Percentiles rank a stretch among this genome's conserved stretches.
Conservation (phyloP, 805 yeast genomes). For the Ogataea nonfermentans region DNA sequence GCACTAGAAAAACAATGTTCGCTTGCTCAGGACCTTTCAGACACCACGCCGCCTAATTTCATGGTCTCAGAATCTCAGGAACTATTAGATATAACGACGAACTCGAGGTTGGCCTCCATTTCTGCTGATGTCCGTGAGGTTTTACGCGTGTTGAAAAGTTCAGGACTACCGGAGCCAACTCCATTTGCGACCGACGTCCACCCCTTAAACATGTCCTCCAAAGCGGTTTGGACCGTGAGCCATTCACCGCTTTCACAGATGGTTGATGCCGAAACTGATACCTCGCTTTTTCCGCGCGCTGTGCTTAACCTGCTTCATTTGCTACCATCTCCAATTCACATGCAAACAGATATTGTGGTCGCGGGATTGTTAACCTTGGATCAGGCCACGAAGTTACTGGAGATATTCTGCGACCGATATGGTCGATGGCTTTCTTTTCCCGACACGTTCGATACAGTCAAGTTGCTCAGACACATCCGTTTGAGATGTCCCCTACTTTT, state of each 20-base stretch:
- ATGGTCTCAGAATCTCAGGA: neutral
- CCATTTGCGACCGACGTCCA: neutral
- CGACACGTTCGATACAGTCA: slow-evolving; percentile 44
- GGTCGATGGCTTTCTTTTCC: slow-evolving; percentile 82
- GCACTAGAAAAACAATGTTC: slow-evolving; percentile 54
- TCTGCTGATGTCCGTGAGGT: slow-evolving; percentile 15
- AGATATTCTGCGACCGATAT: slow-evolving; percentile 61
- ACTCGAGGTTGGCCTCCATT: slow-evolving; percentile 7
- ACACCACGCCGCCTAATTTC: neutral
- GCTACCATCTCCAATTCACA: slow-evolving; percentile 9
- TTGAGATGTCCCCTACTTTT: slow-evolving; percentile 58
- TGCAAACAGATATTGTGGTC: slow-evolving; percentile 45
- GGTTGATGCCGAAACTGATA: slow-evolving; percentile 34
- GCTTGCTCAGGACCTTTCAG: slow-evolving; percentile 35
- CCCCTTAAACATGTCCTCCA: slow-evolving; percentile 14
- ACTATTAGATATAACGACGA: neutral
- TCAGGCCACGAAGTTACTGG: slow-evolving; percentile 50
- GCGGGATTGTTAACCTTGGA: slow-evolving; percentile 46
- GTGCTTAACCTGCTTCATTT: slow-evolving; percentile 12
- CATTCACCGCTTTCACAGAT: slow-evolving; percentile 46
- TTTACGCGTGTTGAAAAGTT: slow-evolving; percentile 11
- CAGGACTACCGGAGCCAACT: slow-evolving; percentile 12
- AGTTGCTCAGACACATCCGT: slow-evolving; percentile 48
- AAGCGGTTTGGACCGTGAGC: slow-evolving; percentile 31
- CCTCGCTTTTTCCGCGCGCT: slow-evolving; percentile 28